Percentiles rank a stretch among this genome's conserved stretches.
Conservation (phyloP, 1,139 yeast genomes). For the Candida sanyaensis region DNA sequence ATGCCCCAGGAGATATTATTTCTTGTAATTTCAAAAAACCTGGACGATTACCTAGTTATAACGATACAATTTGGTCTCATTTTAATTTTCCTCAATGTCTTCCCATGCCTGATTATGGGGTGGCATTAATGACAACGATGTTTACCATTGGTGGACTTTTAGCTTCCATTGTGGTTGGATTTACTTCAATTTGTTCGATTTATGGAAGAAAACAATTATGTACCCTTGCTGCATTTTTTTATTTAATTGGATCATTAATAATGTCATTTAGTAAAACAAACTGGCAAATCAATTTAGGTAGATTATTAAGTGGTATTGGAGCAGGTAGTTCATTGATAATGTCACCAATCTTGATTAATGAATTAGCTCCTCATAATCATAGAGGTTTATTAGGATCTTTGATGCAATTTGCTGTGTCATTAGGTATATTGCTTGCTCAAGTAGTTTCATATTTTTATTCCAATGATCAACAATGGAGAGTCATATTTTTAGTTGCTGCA, state of each 20-base stretch:
- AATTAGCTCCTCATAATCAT: slow-evolving; percentile 39
- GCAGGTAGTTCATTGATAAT: slow-evolving; percentile 41
- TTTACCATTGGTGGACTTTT: slow-evolving; percentile 41
- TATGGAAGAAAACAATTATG: slow-evolving; percentile 32
- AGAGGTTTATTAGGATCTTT: slow-evolving; percentile 41
- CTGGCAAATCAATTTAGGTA: slow-evolving; percentile 25
- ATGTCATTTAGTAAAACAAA: slow-evolving; percentile 27
- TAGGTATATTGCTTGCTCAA: slow-evolving; percentile 38
- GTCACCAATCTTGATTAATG: slow-evolving; percentile 41
- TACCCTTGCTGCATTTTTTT: slow-evolving; percentile 25
- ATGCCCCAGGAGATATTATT: slow-evolving; percentile 73
- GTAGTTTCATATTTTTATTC: slow-evolving; percentile 33
- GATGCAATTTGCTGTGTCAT: slow-evolving; percentile 37
- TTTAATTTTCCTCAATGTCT: slow-evolving; percentile 30
- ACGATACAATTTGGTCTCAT: slow-evolving; percentile 29
- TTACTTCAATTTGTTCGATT: slow-evolving; percentile 22
- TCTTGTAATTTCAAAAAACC: slow-evolving; percentile 38
- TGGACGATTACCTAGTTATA: slow-evolving; percentile 25
- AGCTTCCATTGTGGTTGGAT: slow-evolving; percentile 34
- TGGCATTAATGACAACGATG: slow-evolving; percentile 36
- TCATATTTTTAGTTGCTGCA: slow-evolving; percentile 29
- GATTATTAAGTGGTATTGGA: slow-evolving; percentile 37
- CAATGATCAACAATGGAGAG: slow-evolving; percentile 39
- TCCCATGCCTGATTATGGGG: slow-evolving; percentile 24
- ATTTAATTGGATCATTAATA: slow-evolving; percentile 26